Conservation (phyloP, 83 land plant genomes). For the Picea abies region DNA sequence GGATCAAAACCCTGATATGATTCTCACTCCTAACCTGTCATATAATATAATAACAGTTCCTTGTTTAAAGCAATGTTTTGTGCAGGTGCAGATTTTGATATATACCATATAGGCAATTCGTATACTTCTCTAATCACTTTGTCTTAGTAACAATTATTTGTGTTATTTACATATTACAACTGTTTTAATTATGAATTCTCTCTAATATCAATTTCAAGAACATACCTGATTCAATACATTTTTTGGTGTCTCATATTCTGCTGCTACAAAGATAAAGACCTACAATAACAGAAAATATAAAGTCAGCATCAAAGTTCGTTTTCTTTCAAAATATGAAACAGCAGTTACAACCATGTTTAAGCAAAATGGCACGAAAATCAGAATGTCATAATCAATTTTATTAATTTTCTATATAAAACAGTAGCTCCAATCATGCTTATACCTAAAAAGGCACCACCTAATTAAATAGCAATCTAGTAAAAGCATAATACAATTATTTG, state of each 20-base stretch:
- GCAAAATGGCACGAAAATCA: too few relatives aligned
- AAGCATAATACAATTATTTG: too few relatives aligned
- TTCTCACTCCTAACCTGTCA: background rate
- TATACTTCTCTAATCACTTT: background rate
- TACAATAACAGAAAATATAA: constrained; percentile 12
- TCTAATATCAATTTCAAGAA: too few relatives aligned
- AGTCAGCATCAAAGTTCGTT: too few relatives aligned
- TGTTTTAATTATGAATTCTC: too few relatives aligned
- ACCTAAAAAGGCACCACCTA: too few relatives aligned
- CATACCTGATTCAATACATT: constrained; percentile 58
- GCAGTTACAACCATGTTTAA: too few relatives aligned
- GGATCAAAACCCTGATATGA: background rate
- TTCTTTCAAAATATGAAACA: too few relatives aligned
- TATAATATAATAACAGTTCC: background rate
- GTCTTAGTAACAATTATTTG: background rate
- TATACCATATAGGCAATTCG: background rate
- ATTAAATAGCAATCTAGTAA: too few relatives aligned
- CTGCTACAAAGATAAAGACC: constrained; percentile 55
- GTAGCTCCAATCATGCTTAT: too few relatives aligned
- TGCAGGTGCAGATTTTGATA: background rate
- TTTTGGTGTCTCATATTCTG: constrained; percentile 46
- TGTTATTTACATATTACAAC: background rate
- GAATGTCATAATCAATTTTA: too few relatives aligned
- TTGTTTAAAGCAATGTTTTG: background rate
- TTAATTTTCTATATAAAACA: too few relatives aligned